A percentile compares a stretch with the other conserved stretches of the same genome.
phyloP scores from a whole-genome alignment of 2,329 filamentous ascomycete genomes.

The Neofusicoccum laricinum region DNA sequence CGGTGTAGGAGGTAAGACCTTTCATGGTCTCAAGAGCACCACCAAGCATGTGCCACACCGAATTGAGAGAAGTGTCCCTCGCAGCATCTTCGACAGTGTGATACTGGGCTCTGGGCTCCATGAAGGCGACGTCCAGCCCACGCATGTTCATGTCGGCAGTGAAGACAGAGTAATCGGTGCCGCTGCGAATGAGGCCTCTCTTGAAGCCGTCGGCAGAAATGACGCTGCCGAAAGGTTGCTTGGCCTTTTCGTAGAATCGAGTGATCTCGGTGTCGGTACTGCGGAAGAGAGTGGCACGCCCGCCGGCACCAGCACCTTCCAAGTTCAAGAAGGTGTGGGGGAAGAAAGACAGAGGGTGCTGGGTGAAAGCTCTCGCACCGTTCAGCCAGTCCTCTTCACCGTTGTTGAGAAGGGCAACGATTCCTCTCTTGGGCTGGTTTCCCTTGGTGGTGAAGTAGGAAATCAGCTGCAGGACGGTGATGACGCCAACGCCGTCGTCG shows the following conservation, averaged over 20 bases:
- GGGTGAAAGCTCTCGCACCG: constrained; percentile 79
- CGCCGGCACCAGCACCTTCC: constrained; percentile 90
- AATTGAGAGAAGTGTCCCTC: constrained; percentile 67
- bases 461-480: constrained; percentile 81
- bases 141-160: constrained; percentile 73
- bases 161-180: constrained; percentile 88
- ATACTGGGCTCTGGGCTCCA: constrained; percentile 79
- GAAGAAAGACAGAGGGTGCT: constrained; percentile 76
- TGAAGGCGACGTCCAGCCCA: constrained; percentile 90
- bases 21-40: constrained; percentile 73
- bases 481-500: constrained; percentile 86
- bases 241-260: constrained; percentile 67
- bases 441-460: constrained; percentile 75
- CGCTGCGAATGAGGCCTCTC: constrained; percentile 71
- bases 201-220: constrained; percentile 83
- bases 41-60: constrained; percentile 94
- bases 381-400: constrained; percentile 92
- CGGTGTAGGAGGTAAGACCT: constrained; percentile 66
- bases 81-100: constrained; percentile 88
- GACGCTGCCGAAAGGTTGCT: constrained; percentile 79
- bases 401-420: constrained; percentile 88
- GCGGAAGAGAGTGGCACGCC: constrained; percentile 81
- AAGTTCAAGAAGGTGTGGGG: constrained; percentile 89
- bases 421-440: constrained; percentile 72
- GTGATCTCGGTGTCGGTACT: constrained; percentile 85